phyloP scores from a whole-genome alignment of 495 filamentous ascomycete species.

The Haplographium delicatum region DNA sequence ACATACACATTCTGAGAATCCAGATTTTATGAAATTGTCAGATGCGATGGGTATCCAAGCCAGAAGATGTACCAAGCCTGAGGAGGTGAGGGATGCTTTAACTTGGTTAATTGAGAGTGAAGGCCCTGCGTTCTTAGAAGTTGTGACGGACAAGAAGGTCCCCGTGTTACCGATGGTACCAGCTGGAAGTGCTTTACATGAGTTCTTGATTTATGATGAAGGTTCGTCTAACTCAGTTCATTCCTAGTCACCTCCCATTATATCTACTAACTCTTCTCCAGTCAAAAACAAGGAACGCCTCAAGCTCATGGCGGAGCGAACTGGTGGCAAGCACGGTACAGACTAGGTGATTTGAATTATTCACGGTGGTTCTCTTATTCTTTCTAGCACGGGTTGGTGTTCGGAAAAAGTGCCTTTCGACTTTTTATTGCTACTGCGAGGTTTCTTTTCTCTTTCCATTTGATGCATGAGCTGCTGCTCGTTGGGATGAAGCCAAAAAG shows the following conservation, averaged over 20 bases:
- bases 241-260: not conserved
- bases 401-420: no score
- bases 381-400: no score
- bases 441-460: no score
- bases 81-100: conserved; percentile 70
- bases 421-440: no score
- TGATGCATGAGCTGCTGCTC: no score
- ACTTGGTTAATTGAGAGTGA: conserved; percentile 84
- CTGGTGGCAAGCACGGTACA: conserved; percentile 43
- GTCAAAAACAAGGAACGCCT: conserved; percentile 71
- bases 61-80: conserved; percentile 56
- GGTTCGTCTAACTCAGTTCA: conserved; percentile 51
- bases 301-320: conserved; percentile 65
- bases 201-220: conserved; percentile 89
- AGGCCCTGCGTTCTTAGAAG: conserved; percentile 67
- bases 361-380: no score
- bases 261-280: conserved; percentile 27
- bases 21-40: conserved; percentile 79
- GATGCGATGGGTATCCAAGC: conserved; percentile 78
- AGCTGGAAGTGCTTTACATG: conserved; percentile 77
- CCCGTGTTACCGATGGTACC: conserved; percentile 97
- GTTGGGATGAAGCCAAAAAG: no score
- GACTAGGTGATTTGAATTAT: no score
- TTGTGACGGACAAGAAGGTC: conserved; percentile 79
- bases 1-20: conserved; percentile 87